Evolutionary conservation across 768 basidiomycete genomes (phyloP).

Genomic region (Pleurotus citrinopileatus): DNA sequence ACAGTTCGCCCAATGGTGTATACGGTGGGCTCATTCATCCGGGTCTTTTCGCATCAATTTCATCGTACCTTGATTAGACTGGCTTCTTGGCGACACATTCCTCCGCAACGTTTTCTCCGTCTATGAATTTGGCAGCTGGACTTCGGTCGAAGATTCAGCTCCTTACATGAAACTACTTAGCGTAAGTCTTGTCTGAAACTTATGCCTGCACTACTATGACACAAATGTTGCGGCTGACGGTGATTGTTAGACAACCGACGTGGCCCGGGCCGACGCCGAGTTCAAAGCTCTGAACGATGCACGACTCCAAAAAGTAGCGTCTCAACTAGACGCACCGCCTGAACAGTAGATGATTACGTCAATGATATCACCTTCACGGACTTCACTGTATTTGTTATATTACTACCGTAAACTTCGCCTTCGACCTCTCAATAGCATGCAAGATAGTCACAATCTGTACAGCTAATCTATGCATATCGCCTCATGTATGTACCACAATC

Average conservation of each 20-base stretch:
- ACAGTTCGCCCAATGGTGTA: neutral
- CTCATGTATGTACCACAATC: neutral
- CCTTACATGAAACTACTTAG: neutral
- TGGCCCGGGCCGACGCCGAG: neutral
- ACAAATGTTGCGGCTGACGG: too few relatives aligned
- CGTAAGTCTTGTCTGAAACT: neutral
- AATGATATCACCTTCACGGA: too few relatives aligned
- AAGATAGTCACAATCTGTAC: too few relatives aligned
- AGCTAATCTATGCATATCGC: too few relatives aligned
- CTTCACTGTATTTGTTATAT: neutral
- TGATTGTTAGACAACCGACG: neutral
- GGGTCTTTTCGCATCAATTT: neutral
- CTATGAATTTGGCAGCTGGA: slow-evolving; percentile 6
- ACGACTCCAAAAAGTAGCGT: neutral
- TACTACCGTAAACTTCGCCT: neutral
- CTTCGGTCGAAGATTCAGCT: neutral
- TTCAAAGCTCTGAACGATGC: neutral
- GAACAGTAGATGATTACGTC: too few relatives aligned
- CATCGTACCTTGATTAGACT: neutral
- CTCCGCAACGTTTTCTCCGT: neutral
- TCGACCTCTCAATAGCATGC: neutral
- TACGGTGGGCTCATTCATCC: neutral
- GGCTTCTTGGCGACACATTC: neutral
- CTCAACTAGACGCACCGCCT: neutral
- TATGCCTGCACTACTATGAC: neutral